Conservation (phyloP, 108 stramenopile species). For the Stephanodiscus minutulus region DNA sequence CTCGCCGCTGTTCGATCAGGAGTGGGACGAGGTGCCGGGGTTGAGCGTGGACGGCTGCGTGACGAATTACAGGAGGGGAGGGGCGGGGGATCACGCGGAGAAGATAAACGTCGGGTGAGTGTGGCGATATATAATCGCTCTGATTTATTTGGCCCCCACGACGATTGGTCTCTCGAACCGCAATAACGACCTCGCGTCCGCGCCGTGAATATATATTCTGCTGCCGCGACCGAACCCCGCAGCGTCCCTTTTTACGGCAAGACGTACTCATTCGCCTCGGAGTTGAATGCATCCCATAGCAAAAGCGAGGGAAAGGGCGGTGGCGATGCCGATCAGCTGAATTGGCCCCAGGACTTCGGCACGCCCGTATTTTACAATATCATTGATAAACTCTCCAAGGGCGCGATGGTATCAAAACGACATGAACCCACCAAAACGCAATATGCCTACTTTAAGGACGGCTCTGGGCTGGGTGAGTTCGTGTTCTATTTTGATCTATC, state of each 20-base stretch:
- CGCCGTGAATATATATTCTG: too few relatives aligned
- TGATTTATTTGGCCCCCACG: too few relatives aligned
- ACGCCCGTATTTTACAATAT: constrained; percentile 34
- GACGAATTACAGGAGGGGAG: constrained; percentile 30
- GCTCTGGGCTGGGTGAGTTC: constrained; percentile 32
- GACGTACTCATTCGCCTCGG: constrained; percentile 36
- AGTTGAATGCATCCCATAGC: constrained; percentile 35
- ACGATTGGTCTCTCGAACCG: too few relatives aligned
- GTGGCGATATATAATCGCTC: too few relatives aligned
- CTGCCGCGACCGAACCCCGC: too few relatives aligned
- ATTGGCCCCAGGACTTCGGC: constrained; percentile 44
- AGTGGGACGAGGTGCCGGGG: constrained; percentile 25
- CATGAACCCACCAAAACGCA: constrained; percentile 33
- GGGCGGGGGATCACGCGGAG: constrained; percentile 15
- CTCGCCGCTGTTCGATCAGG: constrained; percentile 41
- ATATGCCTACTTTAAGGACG: constrained; percentile 45
- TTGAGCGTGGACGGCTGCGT: constrained; percentile 48
- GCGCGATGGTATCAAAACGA: constrained; percentile 3
- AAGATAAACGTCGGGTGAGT: constrained; percentile 36
- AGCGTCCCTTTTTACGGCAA: constrained; percentile 36
- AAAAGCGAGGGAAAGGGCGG: too few relatives aligned
- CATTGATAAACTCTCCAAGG: constrained; percentile 8
- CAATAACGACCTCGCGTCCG: too few relatives aligned
- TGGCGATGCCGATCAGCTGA: constrained; percentile 35
- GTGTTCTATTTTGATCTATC: neutral